Percentiles rank a stretch among this genome's conserved stretches.
phyloP scores from a whole-genome alignment of 2,329 filamentous ascomycete genomes.

The Sarocladium oryzae region DNA sequence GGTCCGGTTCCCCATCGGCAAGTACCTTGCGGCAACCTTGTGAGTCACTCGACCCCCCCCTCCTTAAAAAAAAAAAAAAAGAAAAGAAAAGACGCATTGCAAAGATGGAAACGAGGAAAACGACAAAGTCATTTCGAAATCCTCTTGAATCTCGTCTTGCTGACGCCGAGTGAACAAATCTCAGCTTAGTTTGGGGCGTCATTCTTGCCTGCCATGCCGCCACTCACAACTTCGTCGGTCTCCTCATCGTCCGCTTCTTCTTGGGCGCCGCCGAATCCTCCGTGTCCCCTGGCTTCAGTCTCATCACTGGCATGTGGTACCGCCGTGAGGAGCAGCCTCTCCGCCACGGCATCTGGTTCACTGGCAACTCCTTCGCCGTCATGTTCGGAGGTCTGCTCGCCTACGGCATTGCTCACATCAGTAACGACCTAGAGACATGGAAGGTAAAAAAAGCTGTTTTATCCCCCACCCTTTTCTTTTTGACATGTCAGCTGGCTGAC shows the following conservation, averaged over 20 bases:
- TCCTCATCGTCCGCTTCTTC: constrained; percentile 20
- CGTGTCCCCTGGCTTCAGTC: constrained; percentile 19
- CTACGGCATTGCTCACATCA: constrained; percentile 39
- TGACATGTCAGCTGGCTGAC: no score
- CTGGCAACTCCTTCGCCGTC: constrained; percentile 35
- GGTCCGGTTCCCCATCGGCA: constrained; percentile 2
- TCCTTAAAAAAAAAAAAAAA: background rate
- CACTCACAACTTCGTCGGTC: constrained; percentile 33
- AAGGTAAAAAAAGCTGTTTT: background rate
- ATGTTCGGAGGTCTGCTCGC: constrained; percentile 36
- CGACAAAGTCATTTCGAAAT: no score
- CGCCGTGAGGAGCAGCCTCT: constrained; percentile 21
- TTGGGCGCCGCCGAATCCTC: constrained; percentile 21
- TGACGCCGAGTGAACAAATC: background rate
- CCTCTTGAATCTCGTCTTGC: no score
- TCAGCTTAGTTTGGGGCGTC: constrained; percentile 4
- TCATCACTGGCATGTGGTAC: constrained; percentile 25
- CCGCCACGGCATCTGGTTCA: constrained; percentile 24
- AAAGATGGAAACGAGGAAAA: no score
- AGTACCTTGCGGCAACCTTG: background rate
- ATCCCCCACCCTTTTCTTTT: background rate
- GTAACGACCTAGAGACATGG: background rate
- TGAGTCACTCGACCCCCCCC: background rate
- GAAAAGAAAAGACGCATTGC: no score
- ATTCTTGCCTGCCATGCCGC: constrained; percentile 31